These are phyloP conservation scores for Alternaria alternata DNA, from an alignment of 2,329 filamentous ascomycete genomes.

Conservation along the genomic window DNA sequence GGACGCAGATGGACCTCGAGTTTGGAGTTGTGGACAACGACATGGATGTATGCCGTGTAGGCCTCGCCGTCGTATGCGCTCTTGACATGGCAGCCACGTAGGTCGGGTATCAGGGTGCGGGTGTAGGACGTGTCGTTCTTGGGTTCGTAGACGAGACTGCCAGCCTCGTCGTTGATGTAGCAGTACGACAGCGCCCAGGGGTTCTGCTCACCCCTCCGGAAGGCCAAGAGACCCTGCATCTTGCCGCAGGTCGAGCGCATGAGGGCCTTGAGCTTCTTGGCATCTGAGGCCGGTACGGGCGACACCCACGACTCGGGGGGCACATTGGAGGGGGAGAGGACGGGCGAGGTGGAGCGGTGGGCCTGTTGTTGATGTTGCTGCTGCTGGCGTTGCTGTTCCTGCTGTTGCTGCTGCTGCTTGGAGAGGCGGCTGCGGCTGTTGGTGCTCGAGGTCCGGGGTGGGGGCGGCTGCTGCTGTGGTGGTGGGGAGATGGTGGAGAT, in stretches of 20 bases:
- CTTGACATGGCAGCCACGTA: slow-evolving; percentile 76
- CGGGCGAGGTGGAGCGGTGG: slow-evolving; percentile 27
- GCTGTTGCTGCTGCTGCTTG: slow-evolving; percentile 32
- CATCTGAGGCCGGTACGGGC: slow-evolving; percentile 67
- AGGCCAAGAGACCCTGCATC: slow-evolving; percentile 82
- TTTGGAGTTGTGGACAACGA: slow-evolving; percentile 62
- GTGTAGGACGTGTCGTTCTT: slow-evolving; percentile 70
- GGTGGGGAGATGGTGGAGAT: slow-evolving; percentile 49
- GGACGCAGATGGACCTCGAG: slow-evolving; percentile 73
- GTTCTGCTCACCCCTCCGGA: slow-evolving; percentile 67
- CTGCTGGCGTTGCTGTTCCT: neutral
- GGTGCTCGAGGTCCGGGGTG: slow-evolving; percentile 42
- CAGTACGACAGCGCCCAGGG: slow-evolving; percentile 76
- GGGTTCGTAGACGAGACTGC: slow-evolving; percentile 77
- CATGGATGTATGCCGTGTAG: slow-evolving; percentile 59
- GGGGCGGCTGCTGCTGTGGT: slow-evolving; percentile 34
- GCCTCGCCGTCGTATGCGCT: slow-evolving; percentile 58
- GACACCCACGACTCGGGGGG: slow-evolving; percentile 47
- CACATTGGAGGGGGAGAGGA: slow-evolving; percentile 32
- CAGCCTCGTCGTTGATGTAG: slow-evolving; percentile 79
- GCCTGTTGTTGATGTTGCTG: neutral
- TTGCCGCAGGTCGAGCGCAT: slow-evolving; percentile 81
- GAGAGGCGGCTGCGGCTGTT: slow-evolving; percentile 41
- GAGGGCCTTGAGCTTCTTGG: slow-evolving; percentile 74
- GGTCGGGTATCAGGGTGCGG: slow-evolving; percentile 72